phyloP scores from a whole-genome alignment of 1,284 basidiomycete genomes.

The Leccinum huronense region DNA sequence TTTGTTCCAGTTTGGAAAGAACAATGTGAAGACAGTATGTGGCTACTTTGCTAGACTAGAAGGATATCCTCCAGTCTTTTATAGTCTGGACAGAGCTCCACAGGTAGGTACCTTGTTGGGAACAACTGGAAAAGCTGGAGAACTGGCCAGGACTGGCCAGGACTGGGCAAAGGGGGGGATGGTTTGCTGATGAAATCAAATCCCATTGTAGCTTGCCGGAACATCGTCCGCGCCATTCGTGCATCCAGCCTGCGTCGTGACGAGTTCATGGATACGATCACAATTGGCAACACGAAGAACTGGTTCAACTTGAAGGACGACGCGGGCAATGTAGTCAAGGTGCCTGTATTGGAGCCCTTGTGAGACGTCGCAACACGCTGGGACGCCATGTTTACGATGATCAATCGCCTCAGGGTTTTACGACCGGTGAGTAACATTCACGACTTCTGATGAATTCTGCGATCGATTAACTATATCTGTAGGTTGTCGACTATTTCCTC shows the following conservation, averaged over 20 bases:
- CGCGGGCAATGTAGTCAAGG: too few relatives aligned
- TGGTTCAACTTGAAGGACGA: too few relatives aligned
- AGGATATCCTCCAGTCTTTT: neutral
- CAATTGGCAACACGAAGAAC: too few relatives aligned
- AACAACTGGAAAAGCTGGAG: neutral
- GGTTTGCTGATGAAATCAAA: neutral
- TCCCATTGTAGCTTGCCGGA: too few relatives aligned
- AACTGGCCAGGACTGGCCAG: neutral
- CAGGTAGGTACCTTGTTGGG: neutral
- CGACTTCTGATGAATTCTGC: neutral
- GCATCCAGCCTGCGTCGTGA: too few relatives aligned
- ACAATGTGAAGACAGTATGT: neutral
- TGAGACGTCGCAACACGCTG: too few relatives aligned
- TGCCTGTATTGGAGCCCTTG: too few relatives aligned
- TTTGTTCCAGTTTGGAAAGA: neutral
- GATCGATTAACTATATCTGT: neutral
- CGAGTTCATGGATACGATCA: too few relatives aligned
- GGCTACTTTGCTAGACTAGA: neutral
- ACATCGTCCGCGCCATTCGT: too few relatives aligned
- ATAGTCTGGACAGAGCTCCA: neutral
- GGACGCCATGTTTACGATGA: too few relatives aligned
- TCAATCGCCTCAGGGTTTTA: neutral
- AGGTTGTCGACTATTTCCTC: neutral
- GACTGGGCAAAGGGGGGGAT: neutral
- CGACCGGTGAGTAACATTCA: neutral